Base-by-base conservation (phyloP, 2,329 filamentous ascomycete species). In the Penicillium sclerotiorum region DNA sequence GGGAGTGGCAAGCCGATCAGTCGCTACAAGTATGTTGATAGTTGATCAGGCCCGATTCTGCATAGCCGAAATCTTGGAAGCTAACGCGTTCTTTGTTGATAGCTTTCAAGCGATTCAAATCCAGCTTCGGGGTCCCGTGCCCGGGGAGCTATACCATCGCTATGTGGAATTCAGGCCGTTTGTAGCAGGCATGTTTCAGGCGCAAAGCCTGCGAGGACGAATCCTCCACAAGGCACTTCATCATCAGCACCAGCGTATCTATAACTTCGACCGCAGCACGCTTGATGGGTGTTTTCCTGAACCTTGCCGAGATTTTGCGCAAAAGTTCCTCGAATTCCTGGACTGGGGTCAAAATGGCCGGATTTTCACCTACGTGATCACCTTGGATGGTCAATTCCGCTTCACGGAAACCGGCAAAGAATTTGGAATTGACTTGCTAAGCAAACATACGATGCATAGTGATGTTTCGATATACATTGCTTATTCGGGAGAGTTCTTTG, bases 341-440 rank as follows among this genome's bases (percentile, higher is more conserved):
- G 90, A 96, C 63, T 93, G 88, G 65, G 91, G 93, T 63, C 83
- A 94, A 61, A 92, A 90, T 15, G 88, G 88, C 1, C 85, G 91
- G 11, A 84, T 95, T 49, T 96, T 94, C 65, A 97, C 93, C 18
- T 97, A 96, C 61, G 87, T 96, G 21, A 77, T 97, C 18, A 95
- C 90, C 0, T 80, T 96, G 6, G 93, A 97, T 64, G 88, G 87
- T 5, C 79, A 93, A 45, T 82, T 95, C 65, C 87, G 91, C 38
- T 96, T 96, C 72, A 96, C 93, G 1, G 93, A 96, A 71, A 97
- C 93, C 0, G 93, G 93, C 23, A 94, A 94, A 62, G 92, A 96
- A 63, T 96, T 96, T 52, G 90, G 92, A 45, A 90, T 97, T 62
- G 93, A 96, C 72, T 78, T 96, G 69, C 74, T 97, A 62, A 91